phyloP scores from a whole-genome alignment of 2,329 filamentous ascomycete species.

The Ceratocystis lukuohia region DNA sequence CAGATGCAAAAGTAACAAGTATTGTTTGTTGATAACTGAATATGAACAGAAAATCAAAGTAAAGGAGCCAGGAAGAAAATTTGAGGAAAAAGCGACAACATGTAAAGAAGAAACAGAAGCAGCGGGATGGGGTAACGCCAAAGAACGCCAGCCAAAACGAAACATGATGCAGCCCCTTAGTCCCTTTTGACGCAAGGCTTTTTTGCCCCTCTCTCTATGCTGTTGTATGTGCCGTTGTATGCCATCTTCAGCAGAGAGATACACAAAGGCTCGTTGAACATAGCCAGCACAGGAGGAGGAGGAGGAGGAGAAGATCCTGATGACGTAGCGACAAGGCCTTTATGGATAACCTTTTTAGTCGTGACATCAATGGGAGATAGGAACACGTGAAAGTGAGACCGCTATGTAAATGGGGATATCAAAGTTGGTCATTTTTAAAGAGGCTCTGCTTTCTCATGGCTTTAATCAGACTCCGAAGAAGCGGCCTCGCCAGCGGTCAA shows the following conservation, averaged over 20 bases:
- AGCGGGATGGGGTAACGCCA: conserved; percentile 14
- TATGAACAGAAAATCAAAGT: neutral
- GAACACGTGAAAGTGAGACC: conserved; percentile 4
- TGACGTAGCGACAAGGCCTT: no score
- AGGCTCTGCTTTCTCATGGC: neutral
- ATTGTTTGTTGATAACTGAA: neutral
- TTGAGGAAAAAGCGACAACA: conserved; percentile 19
- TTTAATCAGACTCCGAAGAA: conserved; percentile 14
- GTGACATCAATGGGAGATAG: conserved; percentile 4
- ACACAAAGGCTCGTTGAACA: no score
- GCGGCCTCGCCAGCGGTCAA: conserved; percentile 6
- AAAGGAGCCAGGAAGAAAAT: conserved; percentile 22
- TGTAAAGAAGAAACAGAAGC: conserved; percentile 13
- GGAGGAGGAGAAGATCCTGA: no score
- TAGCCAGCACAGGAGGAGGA: no score
- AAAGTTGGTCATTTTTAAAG: neutral
- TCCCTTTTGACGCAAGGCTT: neutral
- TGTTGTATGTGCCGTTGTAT: neutral
- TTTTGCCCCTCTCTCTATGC: neutral
- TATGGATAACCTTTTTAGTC: neutral
- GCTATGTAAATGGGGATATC: neutral
- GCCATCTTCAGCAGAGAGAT: no score
- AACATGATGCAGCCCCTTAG: conserved; percentile 8
- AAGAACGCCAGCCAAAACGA: conserved; percentile 18
- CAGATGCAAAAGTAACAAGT: neutral